A percentile compares a stretch with the other conserved stretches of the same genome.
These are phyloP conservation scores for Ophiostoma piceae DNA, from an alignment of 2,329 filamentous ascomycete species.

Conservation along the genomic window DNA sequence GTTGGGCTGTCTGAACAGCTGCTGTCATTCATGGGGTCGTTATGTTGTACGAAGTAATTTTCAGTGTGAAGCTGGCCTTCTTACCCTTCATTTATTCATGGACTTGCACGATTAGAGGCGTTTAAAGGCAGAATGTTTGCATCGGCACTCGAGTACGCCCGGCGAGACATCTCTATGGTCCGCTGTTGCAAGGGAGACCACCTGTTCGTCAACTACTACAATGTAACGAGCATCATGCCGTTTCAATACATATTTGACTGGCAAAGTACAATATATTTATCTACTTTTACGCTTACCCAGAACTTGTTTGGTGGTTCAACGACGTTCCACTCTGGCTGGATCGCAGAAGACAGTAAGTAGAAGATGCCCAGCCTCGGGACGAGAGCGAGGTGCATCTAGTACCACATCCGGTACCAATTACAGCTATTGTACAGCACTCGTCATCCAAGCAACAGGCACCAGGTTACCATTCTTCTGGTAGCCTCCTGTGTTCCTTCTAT, in stretches of 20 bases:
- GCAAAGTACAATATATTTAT: too few relatives aligned
- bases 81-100: not conserved
- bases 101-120: not conserved
- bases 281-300: too few relatives aligned
- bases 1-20: not conserved
- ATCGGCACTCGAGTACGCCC: not conserved
- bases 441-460: not conserved
- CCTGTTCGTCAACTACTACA: slow-evolving; percentile 17
- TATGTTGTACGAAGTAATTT: not conserved
- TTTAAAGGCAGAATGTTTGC: not conserved
- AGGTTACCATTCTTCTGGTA: not conserved
- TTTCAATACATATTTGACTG: not conserved
- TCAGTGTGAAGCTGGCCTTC: too few relatives aligned
- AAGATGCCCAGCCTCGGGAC: not conserved
- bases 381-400: not conserved
- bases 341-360: too few relatives aligned
- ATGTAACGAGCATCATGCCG: slow-evolving; percentile 15
- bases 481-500: too few relatives aligned
- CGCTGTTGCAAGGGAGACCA: slow-evolving; percentile 18
- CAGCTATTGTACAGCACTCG: not conserved
- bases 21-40: not conserved
- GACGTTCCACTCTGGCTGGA: too few relatives aligned
- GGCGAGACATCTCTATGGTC: not conserved
- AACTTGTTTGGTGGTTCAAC: too few relatives aligned
- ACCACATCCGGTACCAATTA: not conserved